Evolutionary conservation across 352 stramenopile genomes (phyloP).

Genomic region (Sclerospora graminicola): DNA sequence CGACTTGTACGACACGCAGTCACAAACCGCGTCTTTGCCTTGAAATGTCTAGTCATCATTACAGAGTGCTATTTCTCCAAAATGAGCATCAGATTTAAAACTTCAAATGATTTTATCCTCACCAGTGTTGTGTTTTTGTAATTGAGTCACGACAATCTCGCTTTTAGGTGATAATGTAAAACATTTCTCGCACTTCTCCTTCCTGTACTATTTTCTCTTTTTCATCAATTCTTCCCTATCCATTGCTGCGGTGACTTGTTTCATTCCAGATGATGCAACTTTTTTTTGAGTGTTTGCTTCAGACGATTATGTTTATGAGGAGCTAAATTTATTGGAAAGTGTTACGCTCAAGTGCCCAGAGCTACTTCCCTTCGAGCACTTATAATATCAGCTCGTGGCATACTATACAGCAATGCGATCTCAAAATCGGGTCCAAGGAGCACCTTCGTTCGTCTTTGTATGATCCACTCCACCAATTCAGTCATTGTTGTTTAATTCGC

Average conservation of each 20-base stretch:
- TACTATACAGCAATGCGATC: constrained; percentile 94
- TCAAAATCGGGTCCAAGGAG: constrained; percentile 78
- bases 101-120: constrained; percentile 45
- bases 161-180: constrained; percentile 73
- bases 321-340: constrained; percentile 66
- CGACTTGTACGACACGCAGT: too few relatives aligned
- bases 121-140: constrained; percentile 26
- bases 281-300: constrained; percentile 54
- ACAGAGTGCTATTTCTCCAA: constrained; percentile 91
- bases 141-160: constrained; percentile 58
- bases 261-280: constrained; percentile 48
- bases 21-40: too few relatives aligned
- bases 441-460: constrained; percentile 29
- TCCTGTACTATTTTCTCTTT: constrained; percentile 53
- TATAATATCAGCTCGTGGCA: constrained; percentile 91
- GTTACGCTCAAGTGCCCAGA: constrained; percentile 68
- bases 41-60: too few relatives aligned
- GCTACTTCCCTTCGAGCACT: constrained; percentile 44
- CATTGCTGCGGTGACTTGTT: constrained; percentile 65
- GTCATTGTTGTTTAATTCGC: too few relatives aligned
- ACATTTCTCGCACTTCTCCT: constrained; percentile 64
- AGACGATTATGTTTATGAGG: constrained; percentile 59
- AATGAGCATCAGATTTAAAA: constrained; percentile 79
- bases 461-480: too few relatives aligned
- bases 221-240: constrained; percentile 63